These are phyloP conservation scores for Tuber brumale DNA, from an alignment of 495 filamentous ascomycete species.

Conservation along the genomic window DNA sequence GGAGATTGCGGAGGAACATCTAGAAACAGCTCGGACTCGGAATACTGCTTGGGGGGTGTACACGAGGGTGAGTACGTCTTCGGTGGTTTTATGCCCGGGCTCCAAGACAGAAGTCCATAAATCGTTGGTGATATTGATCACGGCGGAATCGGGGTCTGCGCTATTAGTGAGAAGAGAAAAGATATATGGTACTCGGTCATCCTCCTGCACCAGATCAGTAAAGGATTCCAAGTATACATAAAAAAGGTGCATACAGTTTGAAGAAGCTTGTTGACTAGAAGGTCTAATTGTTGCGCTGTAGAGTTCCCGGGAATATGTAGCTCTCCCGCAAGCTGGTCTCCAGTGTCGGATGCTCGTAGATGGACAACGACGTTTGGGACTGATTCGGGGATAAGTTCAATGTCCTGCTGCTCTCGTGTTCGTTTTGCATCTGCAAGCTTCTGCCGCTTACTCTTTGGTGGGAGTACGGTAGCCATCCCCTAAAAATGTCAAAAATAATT, in stretches of 20 bases:
- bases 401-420: slow-evolving; percentile 67
- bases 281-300: slow-evolving; percentile 79
- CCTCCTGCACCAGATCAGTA: slow-evolving; percentile 50
- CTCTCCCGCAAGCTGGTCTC: slow-evolving; percentile 54
- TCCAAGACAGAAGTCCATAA: slow-evolving; percentile 65
- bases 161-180: slow-evolving; percentile 62
- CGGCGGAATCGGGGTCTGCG: slow-evolving; percentile 46
- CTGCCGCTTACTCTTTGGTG: slow-evolving; percentile 87
- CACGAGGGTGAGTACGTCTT: slow-evolving; percentile 66
- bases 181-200: slow-evolving; percentile 80
- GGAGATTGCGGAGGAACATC: slow-evolving; percentile 79
- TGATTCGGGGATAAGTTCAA: slow-evolving; percentile 60
- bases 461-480: slow-evolving; percentile 76
- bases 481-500: neutral
- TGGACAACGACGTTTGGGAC: slow-evolving; percentile 75
- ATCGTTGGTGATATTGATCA: slow-evolving; percentile 59
- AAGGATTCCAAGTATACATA: neutral
- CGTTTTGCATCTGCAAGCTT: slow-evolving; percentile 67
- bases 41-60: slow-evolving; percentile 93
- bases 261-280: slow-evolving; percentile 82
- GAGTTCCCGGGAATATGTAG: slow-evolving; percentile 65
- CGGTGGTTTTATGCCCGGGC: slow-evolving; percentile 59
- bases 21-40: slow-evolving; percentile 81
- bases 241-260: slow-evolving; percentile 58
- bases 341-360: slow-evolving; percentile 78